A percentile compares a stretch with the other conserved stretches of the same genome.
phyloP scores from a whole-genome alignment of 768 basidiomycete species.

The Suillus discolor region DNA sequence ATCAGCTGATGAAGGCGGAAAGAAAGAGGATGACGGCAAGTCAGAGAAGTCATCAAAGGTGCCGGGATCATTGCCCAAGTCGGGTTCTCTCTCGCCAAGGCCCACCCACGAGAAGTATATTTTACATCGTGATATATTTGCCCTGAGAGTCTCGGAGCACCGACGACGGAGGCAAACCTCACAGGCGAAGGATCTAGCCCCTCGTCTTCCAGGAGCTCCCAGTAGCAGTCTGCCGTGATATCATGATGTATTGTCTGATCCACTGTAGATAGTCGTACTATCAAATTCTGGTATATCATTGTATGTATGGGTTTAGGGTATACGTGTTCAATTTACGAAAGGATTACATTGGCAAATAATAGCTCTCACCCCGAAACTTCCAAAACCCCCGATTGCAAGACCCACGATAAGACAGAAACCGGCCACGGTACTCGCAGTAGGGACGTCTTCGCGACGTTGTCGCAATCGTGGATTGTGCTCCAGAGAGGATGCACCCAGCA shows the following conservation, averaged over 20 bases:
- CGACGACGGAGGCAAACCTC: slow-evolving; percentile 65
- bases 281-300: not conserved
- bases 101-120: slow-evolving; percentile 72
- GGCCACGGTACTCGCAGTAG: slow-evolving; percentile 80
- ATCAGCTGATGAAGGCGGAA: slow-evolving; percentile 38
- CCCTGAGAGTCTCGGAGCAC: slow-evolving; percentile 78
- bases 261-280: slow-evolving; percentile 1
- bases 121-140: slow-evolving; percentile 83
- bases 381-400: slow-evolving; percentile 71
- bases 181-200: slow-evolving; percentile 70
- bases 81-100: slow-evolving; percentile 35
- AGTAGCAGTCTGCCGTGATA: slow-evolving; percentile 25
- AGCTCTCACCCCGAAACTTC: slow-evolving; percentile 78
- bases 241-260: not conserved
- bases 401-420: slow-evolving; percentile 81
- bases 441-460: slow-evolving; percentile 75
- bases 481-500: slow-evolving; percentile 83
- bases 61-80: slow-evolving; percentile 28
- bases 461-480: slow-evolving; percentile 76
- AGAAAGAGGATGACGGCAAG: slow-evolving; percentile 36
- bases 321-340: slow-evolving; percentile 40
- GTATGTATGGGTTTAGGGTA: not conserved
- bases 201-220: slow-evolving; percentile 70
- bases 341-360: slow-evolving; percentile 75
- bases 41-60: slow-evolving; percentile 18